phyloP scores from a whole-genome alignment of 257 asterid species.

The Jasminum sambac region DNA sequence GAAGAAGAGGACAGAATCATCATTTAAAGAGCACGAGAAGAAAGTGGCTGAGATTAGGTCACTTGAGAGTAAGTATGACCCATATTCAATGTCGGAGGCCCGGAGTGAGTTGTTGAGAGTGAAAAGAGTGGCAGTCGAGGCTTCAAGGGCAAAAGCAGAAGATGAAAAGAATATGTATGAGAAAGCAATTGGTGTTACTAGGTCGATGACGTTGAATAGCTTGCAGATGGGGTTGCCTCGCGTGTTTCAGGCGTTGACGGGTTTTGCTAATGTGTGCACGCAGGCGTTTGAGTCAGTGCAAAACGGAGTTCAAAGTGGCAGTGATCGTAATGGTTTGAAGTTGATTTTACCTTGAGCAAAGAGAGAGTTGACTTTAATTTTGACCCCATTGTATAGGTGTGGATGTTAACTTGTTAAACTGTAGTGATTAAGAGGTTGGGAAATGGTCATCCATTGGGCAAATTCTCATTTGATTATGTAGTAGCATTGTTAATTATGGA shows the following conservation, averaged over 20 bases:
- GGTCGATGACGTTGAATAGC: constrained; percentile 85
- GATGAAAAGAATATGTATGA: constrained; percentile 92
- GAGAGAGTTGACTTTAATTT: not conserved
- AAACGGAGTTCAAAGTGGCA: constrained; percentile 61
- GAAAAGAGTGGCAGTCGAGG: constrained; percentile 70
- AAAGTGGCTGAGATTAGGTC: constrained; percentile 65
- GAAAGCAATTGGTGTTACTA: constrained; percentile 64
- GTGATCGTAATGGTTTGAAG: constrained; percentile 55
- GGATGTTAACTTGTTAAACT: not conserved
- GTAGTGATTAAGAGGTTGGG: no score
- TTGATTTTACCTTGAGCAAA: constrained; percentile 57
- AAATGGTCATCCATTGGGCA: no score
- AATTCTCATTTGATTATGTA: no score
- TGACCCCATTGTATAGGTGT: constrained; percentile 28
- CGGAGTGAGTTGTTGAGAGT: constrained; percentile 49
- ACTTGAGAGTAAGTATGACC: constrained; percentile 67
- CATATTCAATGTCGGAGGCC: constrained; percentile 41
- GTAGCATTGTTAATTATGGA: no score
- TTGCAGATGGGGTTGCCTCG: constrained; percentile 92
- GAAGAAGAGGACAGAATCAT: constrained; percentile 65
- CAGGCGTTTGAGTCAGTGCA: constrained; percentile 80
- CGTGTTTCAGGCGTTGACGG: constrained; percentile 90
- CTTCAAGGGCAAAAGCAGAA: constrained; percentile 57
- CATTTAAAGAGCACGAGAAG: constrained; percentile 85
- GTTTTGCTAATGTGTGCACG: constrained; percentile 77